phyloP scores from a whole-genome alignment of 179 eudicot species.

The Silene coronaria region DNA sequence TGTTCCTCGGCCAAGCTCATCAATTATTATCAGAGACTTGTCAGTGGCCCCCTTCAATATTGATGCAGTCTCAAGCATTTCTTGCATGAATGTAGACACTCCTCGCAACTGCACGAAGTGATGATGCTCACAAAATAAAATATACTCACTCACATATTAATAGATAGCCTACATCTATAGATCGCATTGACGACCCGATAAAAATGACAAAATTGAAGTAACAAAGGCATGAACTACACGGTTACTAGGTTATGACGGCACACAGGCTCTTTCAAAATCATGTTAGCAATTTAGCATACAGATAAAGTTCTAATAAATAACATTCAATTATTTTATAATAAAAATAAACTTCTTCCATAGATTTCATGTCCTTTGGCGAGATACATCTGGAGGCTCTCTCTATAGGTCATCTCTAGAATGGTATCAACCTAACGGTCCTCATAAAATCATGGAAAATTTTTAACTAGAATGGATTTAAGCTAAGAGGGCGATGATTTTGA shows the following conservation, averaged over 20 bases:
- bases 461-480: not conserved
- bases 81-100: conserved; percentile 99
- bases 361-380: too few relatives aligned
- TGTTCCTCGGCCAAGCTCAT: conserved; percentile 98
- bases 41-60: conserved; percentile 94
- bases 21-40: conserved; percentile 83
- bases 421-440: not conserved
- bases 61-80: conserved; percentile 99
- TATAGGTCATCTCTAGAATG: not conserved
- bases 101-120: conserved; percentile 65
- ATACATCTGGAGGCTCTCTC: too few relatives aligned
- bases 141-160: not conserved
- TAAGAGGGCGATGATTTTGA: not conserved
- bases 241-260: too few relatives aligned
- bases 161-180: not conserved
- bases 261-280: too few relatives aligned
- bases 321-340: too few relatives aligned
- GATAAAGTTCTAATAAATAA: too few relatives aligned
- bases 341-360: too few relatives aligned
- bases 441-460: not conserved
- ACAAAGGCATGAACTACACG: too few relatives aligned
- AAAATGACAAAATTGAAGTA: too few relatives aligned
- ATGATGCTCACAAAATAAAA: conserved; percentile 6
- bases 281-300: too few relatives aligned
- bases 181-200: too few relatives aligned